Evolutionary conservation across 208 protist species (phyloP).

Genomic region (Trypanosoma theileri): DNA sequence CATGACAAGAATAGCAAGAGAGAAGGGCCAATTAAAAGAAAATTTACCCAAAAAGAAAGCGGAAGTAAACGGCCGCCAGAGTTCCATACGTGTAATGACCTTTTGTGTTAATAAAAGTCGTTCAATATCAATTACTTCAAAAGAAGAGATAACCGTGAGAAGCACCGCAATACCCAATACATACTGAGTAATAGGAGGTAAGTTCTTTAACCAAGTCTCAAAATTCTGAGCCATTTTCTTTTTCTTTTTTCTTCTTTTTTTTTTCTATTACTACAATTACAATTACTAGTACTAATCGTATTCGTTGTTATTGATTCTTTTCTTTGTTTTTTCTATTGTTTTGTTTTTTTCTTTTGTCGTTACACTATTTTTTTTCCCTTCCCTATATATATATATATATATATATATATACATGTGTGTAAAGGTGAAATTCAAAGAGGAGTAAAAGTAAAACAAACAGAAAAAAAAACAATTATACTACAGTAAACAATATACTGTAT

Average conservation of each 20-base stretch:
- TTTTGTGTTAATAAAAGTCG: constrained; percentile 40
- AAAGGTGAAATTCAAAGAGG: no score
- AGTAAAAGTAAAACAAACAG: no score
- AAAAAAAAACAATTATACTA: neutral
- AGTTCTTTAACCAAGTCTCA: constrained; percentile 63
- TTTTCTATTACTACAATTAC: neutral
- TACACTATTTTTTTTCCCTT: neutral
- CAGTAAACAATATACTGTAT: neutral
- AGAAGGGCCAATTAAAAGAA: constrained; percentile 80
- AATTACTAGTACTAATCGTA: constrained; percentile 14
- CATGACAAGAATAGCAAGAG: constrained; percentile 72
- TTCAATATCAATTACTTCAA: constrained; percentile 37
- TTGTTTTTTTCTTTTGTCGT: constrained; percentile 5
- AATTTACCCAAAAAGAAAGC: constrained; percentile 82
- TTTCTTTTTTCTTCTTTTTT: constrained; percentile 19
- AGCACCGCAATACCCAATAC: constrained; percentile 43
- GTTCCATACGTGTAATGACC: constrained; percentile 43
- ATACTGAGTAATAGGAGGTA: constrained; percentile 59
- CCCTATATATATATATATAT: neutral
- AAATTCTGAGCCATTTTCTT: constrained; percentile 56
- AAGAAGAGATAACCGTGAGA: constrained; percentile 42
- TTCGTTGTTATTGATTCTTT: neutral
- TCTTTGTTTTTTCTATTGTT: neutral
- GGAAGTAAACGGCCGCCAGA: constrained; percentile 69
- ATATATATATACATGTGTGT: neutral